Evolutionary conservation across 2,329 filamentous ascomycete species (phyloP).

Genomic region (Phyllosticta ampelicida): DNA sequence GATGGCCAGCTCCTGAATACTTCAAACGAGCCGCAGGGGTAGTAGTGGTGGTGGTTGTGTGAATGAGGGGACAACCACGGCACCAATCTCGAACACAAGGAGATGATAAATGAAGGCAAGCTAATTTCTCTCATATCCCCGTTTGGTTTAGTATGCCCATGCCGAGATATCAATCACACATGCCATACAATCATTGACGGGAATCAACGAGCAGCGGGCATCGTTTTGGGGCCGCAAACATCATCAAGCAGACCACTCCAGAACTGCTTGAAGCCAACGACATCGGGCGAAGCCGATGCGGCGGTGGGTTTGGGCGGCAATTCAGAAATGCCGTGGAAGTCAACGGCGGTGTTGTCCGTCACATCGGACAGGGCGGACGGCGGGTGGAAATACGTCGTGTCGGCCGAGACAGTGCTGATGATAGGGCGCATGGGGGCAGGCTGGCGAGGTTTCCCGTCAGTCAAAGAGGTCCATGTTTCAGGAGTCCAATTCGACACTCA

Average conservation of each 20-base stretch:
- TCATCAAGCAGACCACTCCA: slow-evolving; percentile 38
- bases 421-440: slow-evolving; percentile 42
- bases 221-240: slow-evolving; percentile 29
- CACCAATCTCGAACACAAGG: neutral
- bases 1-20: neutral
- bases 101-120: neutral
- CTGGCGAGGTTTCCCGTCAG: slow-evolving; percentile 9
- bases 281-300: neutral
- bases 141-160: neutral
- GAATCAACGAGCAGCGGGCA: neutral
- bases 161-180: neutral
- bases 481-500: neutral
- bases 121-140: neutral
- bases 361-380: slow-evolving; percentile 46
- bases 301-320: neutral
- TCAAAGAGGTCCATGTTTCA: neutral
- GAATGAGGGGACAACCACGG: neutral
- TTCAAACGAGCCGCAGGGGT: neutral
- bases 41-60: neutral
- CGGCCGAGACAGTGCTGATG: slow-evolving; percentile 44
- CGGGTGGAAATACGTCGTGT: slow-evolving; percentile 36
- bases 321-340: slow-evolving; percentile 37
- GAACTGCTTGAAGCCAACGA: slow-evolving; percentile 1
- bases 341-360: slow-evolving; percentile 27
- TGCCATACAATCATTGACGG: neutral